Percentiles rank a stretch among this genome's conserved stretches.
phyloP scores from a whole-genome alignment of 1,284 basidiomycete genomes.

The Cryptococcus neoformans region DNA sequence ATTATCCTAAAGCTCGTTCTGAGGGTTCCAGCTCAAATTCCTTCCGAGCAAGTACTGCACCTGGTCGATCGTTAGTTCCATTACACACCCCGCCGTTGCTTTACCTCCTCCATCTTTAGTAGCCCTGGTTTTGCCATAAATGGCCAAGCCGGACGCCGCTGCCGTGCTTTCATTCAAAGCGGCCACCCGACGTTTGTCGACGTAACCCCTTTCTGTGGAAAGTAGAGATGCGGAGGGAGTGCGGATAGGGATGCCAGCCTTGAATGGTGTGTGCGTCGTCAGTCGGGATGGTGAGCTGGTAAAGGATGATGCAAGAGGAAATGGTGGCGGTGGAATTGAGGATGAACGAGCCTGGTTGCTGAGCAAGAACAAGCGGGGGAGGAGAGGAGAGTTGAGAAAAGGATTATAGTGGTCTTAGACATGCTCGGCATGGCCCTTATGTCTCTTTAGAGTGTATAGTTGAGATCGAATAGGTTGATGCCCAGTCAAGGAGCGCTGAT shows the following conservation, averaged over 20 bases:
- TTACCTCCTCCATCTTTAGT: neutral
- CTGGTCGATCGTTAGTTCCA: slow-evolving; percentile 4
- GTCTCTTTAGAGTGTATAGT: too few species aligned
- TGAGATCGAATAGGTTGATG: too few species aligned
- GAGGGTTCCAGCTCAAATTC: slow-evolving; percentile 3
- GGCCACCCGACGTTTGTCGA: neutral
- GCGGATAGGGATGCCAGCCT: slow-evolving; percentile 1
- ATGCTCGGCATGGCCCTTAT: too few species aligned
- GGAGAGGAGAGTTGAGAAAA: neutral
- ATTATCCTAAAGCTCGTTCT: slow-evolving; percentile 3
- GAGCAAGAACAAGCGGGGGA: too few species aligned
- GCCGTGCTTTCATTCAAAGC: neutral
- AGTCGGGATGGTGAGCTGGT: slow-evolving; percentile 1
- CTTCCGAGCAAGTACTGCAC: slow-evolving; percentile 6
- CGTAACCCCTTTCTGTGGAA: neutral
- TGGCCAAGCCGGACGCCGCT: neutral
- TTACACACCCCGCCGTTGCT: slow-evolving; percentile 4
- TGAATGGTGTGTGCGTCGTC: neutral
- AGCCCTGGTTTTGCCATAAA: neutral
- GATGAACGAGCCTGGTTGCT: neutral
- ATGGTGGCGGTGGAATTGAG: neutral
- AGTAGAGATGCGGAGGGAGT: neutral
- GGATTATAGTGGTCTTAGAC: neutral
- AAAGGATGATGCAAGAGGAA: slow-evolving; percentile 2
- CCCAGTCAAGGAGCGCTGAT: too few species aligned